Base-by-base conservation (phyloP, 2,329 filamentous ascomycete genomes). In the Penicillium thymicola region DNA sequence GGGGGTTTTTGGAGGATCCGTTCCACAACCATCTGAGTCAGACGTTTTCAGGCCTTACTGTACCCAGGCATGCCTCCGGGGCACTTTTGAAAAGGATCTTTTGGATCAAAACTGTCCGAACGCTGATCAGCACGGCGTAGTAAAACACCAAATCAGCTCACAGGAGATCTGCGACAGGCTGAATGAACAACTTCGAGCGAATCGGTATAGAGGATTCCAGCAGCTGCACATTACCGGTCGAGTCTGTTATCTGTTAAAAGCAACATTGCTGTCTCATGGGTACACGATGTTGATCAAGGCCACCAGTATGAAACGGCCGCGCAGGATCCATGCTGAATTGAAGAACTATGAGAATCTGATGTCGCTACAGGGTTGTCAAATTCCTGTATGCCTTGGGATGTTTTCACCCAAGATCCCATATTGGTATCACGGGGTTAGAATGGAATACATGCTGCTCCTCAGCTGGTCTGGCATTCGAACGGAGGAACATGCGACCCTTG, bases 91-190 rank as follows among this genome's bases (percentile, higher is more conserved):
- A 38, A 55, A 57, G 48, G 66, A 37, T 2, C 41, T n/a, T 34
- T 49, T 70, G 41, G 65, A 69, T 57, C 44, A 59, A n/a, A 28
- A 54, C 40, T 68, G 63, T 62, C 78, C 75, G 0, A 80, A 80
- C 36, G 55, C 7, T 50, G 30, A 58, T 54, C 40, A 34, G 8
- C 58, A 66, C 23, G 54, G 63, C 58, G 55, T 68, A 5, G 55
- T 38, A 13, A 64, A 69, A 54, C 75, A 81, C 45, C 64, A 58
- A 54, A 53, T 66, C 11, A 54, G 41, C 6, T 51, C 57, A 36
- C 47, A 53, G 11, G 60, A 68, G 32, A 65, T 68, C 41, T 67
- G 56, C 13, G 54, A 51, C 41, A 28, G 42, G 46, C 51, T 67
- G 37, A 46, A 64, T 42, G 51, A 45, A 53, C 61, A 66, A 53